These are phyloP conservation scores for Ephemerocybe angulata DNA, from an alignment of 768 basidiomycete species.

Conservation along the genomic window DNA sequence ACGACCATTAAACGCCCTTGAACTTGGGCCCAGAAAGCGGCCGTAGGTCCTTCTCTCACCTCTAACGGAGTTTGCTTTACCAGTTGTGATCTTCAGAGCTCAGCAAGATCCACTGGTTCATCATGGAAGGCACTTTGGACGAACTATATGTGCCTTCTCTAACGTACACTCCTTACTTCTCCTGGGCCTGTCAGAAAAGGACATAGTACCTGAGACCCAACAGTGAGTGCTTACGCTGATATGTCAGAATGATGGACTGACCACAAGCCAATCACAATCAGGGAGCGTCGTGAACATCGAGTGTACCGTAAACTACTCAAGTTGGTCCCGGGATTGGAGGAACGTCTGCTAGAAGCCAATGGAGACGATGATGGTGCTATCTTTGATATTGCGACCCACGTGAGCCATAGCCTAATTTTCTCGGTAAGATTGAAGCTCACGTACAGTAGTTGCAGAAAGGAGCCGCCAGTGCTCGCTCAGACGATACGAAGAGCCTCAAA, in stretches of 20 bases:
- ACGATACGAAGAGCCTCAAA: conserved; percentile 1
- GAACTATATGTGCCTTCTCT: background rate
- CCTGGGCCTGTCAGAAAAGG: no score
- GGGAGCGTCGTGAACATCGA: background rate
- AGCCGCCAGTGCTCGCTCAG: background rate
- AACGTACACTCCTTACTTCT: background rate
- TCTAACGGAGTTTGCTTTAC: no score
- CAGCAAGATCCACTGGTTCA: background rate
- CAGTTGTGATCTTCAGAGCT: background rate
- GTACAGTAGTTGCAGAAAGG: background rate
- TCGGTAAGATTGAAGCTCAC: background rate
- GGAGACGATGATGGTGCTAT: background rate
- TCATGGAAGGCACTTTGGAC: background rate
- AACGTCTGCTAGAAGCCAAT: background rate
- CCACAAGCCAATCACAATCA: background rate
- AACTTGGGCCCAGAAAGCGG: background rate
- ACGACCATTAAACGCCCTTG: background rate
- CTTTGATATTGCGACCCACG: background rate
- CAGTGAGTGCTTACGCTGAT: background rate
- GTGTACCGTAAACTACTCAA: background rate
- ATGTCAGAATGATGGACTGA: background rate
- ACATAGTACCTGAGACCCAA: no score
- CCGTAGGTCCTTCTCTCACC: no score
- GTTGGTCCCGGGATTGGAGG: background rate
- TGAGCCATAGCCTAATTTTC: background rate